A percentile compares a stretch with the other conserved stretches of the same genome.
Evolutionary conservation across 2,329 filamentous ascomycete genomes (phyloP).

Genomic region (Ophiostoma fasciatum): DNA sequence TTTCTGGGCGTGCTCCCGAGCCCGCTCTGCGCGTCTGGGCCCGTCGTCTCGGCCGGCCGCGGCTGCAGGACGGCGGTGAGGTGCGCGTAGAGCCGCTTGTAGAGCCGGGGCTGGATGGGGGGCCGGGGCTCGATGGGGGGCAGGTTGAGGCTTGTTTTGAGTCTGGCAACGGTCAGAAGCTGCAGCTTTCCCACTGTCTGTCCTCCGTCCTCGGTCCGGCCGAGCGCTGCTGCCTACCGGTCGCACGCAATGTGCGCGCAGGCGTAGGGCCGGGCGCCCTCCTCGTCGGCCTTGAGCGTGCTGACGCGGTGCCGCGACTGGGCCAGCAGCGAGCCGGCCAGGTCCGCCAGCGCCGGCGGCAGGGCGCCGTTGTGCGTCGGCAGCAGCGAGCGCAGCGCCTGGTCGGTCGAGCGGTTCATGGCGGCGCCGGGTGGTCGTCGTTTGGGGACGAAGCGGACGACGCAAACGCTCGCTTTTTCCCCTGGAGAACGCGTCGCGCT

Average conservation of each 20-base stretch:
- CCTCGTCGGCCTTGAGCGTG: conserved; percentile 70
- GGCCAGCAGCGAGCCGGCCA: conserved; percentile 59
- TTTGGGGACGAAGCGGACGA: too few species aligned
- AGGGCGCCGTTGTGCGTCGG: conserved; percentile 56
- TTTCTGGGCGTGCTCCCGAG: too few species aligned
- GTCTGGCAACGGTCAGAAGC: conserved; percentile 26
- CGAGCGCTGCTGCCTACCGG: conserved; percentile 38
- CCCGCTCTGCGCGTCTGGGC: neutral
- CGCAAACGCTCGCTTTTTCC: too few species aligned
- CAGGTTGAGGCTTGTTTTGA: conserved; percentile 63
- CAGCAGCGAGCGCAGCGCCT: conserved; percentile 56
- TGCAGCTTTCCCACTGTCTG: too few species aligned
- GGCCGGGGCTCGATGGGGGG: conserved; percentile 62
- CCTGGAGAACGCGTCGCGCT: conserved; percentile 1
- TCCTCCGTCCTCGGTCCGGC: too few species aligned
- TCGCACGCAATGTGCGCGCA: conserved; percentile 86
- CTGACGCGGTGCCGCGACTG: conserved; percentile 67
- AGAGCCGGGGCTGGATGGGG: conserved; percentile 64
- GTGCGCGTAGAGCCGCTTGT: conserved; percentile 70
- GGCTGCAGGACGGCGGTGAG: conserved; percentile 54
- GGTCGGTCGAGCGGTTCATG: conserved; percentile 65
- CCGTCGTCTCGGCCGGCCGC: conserved; percentile 8
- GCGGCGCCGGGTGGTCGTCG: neutral
- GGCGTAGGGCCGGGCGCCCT: conserved; percentile 70
- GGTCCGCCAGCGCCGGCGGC: conserved; percentile 53